Conservation (phyloP, 139 green algal species). For the Closterium sp. region DNA sequence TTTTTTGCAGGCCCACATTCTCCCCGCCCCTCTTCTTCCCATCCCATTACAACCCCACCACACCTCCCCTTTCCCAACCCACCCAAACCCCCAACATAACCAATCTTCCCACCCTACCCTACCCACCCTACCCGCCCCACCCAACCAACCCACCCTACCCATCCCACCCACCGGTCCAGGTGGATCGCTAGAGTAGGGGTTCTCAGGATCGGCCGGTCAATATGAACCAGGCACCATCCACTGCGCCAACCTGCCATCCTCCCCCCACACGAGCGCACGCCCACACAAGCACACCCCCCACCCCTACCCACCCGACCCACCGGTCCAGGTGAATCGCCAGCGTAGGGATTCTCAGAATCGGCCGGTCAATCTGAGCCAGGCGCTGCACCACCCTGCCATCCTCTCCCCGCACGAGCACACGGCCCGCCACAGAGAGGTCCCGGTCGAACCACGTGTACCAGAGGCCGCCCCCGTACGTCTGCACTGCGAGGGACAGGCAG, state of each 20-base stretch:
- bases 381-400: constrained; percentile 15
- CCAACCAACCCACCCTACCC: background rate
- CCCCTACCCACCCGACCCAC: background rate
- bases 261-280: constrained; percentile 33
- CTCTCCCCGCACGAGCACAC: constrained; percentile 36
- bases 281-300: constrained; percentile 62
- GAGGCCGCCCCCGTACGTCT: constrained; percentile 93
- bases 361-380: constrained; percentile 26
- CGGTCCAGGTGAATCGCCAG: constrained; percentile 83
- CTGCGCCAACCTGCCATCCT: constrained; percentile 12
- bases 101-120: constrained; percentile 12
- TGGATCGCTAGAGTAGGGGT: constrained; percentile 79
- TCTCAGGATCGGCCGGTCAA: constrained; percentile 48
- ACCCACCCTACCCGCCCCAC: background rate
- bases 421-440: constrained; percentile 81
- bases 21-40: no score
- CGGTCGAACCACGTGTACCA: constrained; percentile 99
- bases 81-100: constrained; percentile 65
- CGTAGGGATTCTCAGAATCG: constrained; percentile 60
- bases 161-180: constrained; percentile 62
- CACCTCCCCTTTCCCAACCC: constrained; percentile 47
- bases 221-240: constrained; percentile 42
- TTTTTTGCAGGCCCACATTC: no score
- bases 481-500: constrained; percentile 73
- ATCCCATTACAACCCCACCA: no score